Conservation (phyloP, 2,329 filamentous ascomycete genomes). For the Piedraia hortae region DNA sequence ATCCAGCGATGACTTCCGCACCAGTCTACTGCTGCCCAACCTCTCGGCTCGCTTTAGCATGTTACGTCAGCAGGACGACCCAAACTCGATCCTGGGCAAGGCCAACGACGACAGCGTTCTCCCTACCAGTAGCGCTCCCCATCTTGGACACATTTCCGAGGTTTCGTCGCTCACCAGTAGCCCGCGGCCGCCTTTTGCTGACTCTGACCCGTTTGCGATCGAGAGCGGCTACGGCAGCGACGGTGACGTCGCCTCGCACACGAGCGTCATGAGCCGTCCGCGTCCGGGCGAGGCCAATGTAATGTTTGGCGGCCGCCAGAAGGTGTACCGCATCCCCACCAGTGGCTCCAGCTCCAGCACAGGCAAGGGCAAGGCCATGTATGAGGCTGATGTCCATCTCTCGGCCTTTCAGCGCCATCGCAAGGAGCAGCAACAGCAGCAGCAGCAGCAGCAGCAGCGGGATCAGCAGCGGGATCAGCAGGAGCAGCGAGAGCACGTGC, state of each 20-base stretch:
- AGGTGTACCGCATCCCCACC: constrained; percentile 62
- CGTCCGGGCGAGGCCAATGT: constrained; percentile 75
- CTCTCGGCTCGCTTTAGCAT: constrained; percentile 90
- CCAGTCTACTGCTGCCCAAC: constrained; percentile 84
- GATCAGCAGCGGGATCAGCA: constrained; percentile 7
- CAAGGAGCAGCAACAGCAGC: constrained; percentile 23
- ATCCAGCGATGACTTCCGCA: constrained; percentile 68
- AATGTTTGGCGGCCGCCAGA: constrained; percentile 82
- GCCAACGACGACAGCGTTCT: constrained; percentile 87
- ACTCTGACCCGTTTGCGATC: constrained; percentile 30
- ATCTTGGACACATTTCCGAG: constrained; percentile 66
- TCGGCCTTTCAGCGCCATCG: constrained; percentile 63
- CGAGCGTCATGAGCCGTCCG: constrained; percentile 59
- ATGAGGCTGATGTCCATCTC: constrained; percentile 61
- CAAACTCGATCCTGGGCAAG: constrained; percentile 66
- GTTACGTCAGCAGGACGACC: constrained; percentile 83
- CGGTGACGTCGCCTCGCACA: constrained; percentile 29
- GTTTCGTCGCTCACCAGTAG: constrained; percentile 50
- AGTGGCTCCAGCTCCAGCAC: constrained; percentile 14
- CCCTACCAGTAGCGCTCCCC: constrained; percentile 26
- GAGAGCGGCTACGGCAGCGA: constrained; percentile 35
- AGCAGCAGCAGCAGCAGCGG: constrained; percentile 9
- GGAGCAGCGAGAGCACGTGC: too few relatives aligned
- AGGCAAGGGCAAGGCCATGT: constrained; percentile 42
- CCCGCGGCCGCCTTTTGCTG: constrained; percentile 30